phyloP scores from a whole-genome alignment of 169 alveolate genomes.

The Plasmodium berghei region DNA sequence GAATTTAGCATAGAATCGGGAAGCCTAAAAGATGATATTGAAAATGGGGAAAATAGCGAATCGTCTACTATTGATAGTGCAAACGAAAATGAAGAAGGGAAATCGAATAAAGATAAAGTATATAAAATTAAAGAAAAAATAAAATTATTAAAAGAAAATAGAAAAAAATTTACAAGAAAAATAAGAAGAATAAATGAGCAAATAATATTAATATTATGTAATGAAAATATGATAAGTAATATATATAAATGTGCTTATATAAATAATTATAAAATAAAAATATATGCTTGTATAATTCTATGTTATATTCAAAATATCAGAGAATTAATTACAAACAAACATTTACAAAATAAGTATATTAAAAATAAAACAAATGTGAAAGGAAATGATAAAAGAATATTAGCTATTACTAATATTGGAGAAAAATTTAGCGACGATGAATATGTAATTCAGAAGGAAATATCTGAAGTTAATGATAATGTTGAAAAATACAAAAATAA shows the following conservation, averaged over 20 bases:
- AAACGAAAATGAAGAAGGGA: background rate
- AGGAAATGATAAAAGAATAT: background rate
- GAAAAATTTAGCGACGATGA: background rate
- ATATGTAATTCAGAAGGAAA: background rate
- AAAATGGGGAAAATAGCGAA: conserved; percentile 8
- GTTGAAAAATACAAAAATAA: background rate
- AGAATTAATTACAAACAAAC: conserved; percentile 8
- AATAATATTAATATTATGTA: conserved; percentile 34
- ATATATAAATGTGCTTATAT: conserved; percentile 46
- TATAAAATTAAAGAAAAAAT: conserved; percentile 30
- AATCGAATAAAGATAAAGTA: background rate
- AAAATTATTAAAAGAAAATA: conserved; percentile 9
- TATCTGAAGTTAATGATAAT: background rate
- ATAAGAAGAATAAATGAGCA: conserved; percentile 63
- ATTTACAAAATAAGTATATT: background rate
- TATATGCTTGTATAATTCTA: conserved; percentile 42
- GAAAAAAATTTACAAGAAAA: conserved; percentile 22
- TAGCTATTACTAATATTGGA: background rate
- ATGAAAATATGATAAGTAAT: conserved; percentile 48
- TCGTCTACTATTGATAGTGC: background rate
- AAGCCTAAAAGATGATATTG: conserved; percentile 22
- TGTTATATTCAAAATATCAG: conserved; percentile 38
- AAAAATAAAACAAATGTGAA: background rate
- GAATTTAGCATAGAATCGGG: conserved; percentile 61
- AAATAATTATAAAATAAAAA: conserved; percentile 31